Conservation (phyloP, 148 eudicot species). For the Bassia scoparia region DNA sequence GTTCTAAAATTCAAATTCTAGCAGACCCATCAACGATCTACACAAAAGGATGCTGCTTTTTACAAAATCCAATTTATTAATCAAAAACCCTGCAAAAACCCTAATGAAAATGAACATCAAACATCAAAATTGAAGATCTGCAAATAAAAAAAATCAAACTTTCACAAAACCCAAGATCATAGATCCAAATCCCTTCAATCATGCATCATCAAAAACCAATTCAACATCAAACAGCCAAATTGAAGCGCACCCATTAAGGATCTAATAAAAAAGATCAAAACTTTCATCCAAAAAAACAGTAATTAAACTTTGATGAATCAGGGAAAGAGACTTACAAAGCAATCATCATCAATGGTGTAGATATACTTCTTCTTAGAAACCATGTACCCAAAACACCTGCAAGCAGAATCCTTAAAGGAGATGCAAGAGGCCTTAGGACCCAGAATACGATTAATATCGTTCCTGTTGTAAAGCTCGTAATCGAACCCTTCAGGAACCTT, state of each 20-base stretch:
- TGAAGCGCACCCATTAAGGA: background rate
- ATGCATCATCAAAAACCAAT: background rate
- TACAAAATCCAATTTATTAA: constrained; percentile 1
- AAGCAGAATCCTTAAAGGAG: constrained; percentile 88
- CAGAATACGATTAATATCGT: constrained; percentile 66
- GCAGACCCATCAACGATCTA: background rate
- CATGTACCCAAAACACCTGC: constrained; percentile 80
- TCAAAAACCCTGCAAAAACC: background rate
- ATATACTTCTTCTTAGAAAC: constrained; percentile 86
- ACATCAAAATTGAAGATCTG: background rate
- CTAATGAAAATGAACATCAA: background rate
- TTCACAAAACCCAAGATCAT: background rate
- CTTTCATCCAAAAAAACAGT: too few relatives aligned
- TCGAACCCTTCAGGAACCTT: constrained; percentile 76
- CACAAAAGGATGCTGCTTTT: constrained; percentile 5
- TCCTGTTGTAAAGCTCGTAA: constrained; percentile 73
- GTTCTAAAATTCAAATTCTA: background rate
- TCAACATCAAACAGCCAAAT: constrained; percentile 3
- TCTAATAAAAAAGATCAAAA: background rate
- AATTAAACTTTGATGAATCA: too few relatives aligned
- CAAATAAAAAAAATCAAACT: background rate
- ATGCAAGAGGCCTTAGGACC: constrained; percentile 80
- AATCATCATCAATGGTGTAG: constrained; percentile 86
- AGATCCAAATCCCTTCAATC: too few relatives aligned
- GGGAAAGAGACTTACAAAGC: constrained; percentile 57